Percentiles rank a stretch among this genome's conserved stretches.
Evolutionary conservation across 495 filamentous ascomycete species (phyloP).

Genomic region (Neurospora sp.): DNA sequence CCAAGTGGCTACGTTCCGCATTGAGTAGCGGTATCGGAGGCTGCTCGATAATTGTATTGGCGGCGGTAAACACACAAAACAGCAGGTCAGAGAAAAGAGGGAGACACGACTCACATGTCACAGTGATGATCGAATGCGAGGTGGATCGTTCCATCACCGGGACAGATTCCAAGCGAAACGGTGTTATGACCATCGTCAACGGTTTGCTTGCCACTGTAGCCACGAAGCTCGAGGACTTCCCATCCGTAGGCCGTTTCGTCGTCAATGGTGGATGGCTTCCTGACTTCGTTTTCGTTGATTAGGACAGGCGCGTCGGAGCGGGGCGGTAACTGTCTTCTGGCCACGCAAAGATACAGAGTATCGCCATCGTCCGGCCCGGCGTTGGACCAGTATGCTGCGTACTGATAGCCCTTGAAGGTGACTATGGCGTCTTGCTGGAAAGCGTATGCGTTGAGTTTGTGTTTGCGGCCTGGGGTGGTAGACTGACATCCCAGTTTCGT

Average conservation of each 20-base stretch:
- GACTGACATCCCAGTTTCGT: slow-evolving; percentile 27
- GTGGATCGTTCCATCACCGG: slow-evolving; percentile 39
- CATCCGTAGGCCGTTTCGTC: slow-evolving; percentile 9
- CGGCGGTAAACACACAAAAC: not conserved
- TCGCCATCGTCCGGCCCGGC: slow-evolving; percentile 14
- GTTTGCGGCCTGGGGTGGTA: slow-evolving; percentile 17
- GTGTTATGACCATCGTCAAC: slow-evolving; percentile 41
- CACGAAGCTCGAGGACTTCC: slow-evolving; percentile 34
- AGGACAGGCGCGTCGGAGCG: not conserved
- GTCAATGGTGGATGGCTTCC: too few species aligned
- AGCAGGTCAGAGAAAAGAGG: not conserved
- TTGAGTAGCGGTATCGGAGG: slow-evolving; percentile 33
- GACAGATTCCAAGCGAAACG: slow-evolving; percentile 37
- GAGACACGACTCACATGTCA: slow-evolving; percentile 17
- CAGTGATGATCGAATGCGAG: slow-evolving; percentile 38
- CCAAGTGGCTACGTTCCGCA: slow-evolving; percentile 21
- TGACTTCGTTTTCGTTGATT: not conserved
- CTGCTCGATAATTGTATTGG: slow-evolving; percentile 10
- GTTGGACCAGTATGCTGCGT: slow-evolving; percentile 33
- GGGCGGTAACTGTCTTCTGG: slow-evolving; percentile 27
- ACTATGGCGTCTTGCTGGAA: slow-evolving; percentile 35
- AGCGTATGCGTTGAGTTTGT: slow-evolving; percentile 31
- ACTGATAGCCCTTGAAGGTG: slow-evolving; percentile 33
- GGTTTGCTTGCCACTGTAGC: slow-evolving; percentile 33
- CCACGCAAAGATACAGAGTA: slow-evolving; percentile 32